A percentile compares a stretch with the other conserved stretches of the same genome.
These are phyloP conservation scores for Boletus fagicola DNA, from an alignment of 768 basidiomycete species.

Conservation along the genomic window DNA sequence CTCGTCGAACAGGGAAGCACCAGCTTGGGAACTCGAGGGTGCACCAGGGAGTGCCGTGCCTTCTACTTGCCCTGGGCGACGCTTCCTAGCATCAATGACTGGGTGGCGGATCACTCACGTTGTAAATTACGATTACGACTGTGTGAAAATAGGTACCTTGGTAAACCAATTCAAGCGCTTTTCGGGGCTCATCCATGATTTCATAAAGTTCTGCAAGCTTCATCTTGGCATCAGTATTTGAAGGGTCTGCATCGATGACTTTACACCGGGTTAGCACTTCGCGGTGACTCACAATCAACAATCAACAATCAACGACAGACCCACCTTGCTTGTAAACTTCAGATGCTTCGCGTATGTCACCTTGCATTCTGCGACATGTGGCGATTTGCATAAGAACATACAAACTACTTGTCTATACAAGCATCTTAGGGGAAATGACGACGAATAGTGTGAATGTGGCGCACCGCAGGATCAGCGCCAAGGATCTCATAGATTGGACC, in stretches of 20 bases:
- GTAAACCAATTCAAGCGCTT: background rate
- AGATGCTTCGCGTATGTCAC: slow-evolving; percentile 71
- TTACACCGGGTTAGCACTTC: slow-evolving; percentile 20
- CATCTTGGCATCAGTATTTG: slow-evolving; percentile 80
- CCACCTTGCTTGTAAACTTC: slow-evolving; percentile 82
- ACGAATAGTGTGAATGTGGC: background rate
- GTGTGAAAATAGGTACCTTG: slow-evolving; percentile 49
- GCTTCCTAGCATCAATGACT: slow-evolving; percentile 64
- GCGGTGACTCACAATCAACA: background rate
- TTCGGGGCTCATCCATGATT: slow-evolving; percentile 46
- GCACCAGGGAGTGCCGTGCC: slow-evolving; percentile 9
- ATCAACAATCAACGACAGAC: slow-evolving; percentile 15
- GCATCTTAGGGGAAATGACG: background rate
- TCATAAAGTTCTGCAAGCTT: slow-evolving; percentile 90
- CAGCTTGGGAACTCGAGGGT: slow-evolving; percentile 17
- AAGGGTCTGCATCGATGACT: slow-evolving; percentile 77
- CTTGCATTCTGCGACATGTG: slow-evolving; percentile 74
- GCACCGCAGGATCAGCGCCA: background rate
- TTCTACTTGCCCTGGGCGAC: slow-evolving; percentile 31
- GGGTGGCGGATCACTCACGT: slow-evolving; percentile 48
- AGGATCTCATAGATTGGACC: background rate
- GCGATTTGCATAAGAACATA: slow-evolving; percentile 61
- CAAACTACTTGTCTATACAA: background rate
- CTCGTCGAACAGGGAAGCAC: slow-evolving; percentile 64
- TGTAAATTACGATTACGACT: background rate